Percentiles rank a stretch among this genome's conserved stretches.
Conservation (phyloP, 2,329 filamentous ascomycete species). For the Aspergillus hortae region DNA sequence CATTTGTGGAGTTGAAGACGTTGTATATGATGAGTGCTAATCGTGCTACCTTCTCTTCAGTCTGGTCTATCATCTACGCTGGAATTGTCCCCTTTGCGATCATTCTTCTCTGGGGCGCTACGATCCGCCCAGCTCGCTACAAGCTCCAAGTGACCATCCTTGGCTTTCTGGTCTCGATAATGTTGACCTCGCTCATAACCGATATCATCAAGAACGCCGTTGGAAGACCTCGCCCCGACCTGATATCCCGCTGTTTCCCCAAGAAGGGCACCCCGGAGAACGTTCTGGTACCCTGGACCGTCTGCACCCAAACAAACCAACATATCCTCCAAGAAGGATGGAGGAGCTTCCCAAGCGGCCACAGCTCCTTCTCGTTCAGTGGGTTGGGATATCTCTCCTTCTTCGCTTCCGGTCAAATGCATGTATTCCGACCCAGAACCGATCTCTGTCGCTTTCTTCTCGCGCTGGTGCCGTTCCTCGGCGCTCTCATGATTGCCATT, state of each 20-base stretch:
- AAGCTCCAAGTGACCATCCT: slow-evolving; percentile 84
- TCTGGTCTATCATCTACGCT: slow-evolving; percentile 76
- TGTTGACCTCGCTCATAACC: slow-evolving; percentile 78
- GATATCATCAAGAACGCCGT: slow-evolving; percentile 89
- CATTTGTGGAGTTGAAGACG: too few species aligned
- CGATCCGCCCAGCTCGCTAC: slow-evolving; percentile 62
- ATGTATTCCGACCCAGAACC: slow-evolving; percentile 56
- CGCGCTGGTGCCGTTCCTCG: slow-evolving; percentile 54
- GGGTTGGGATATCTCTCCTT: slow-evolving; percentile 58
- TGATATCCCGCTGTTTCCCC: slow-evolving; percentile 84
- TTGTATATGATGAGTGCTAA: background rate
- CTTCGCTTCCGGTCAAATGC: slow-evolving; percentile 54
- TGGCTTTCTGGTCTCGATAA: slow-evolving; percentile 71
- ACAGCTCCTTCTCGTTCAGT: slow-evolving; percentile 59
- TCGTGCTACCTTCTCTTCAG: slow-evolving; percentile 10
- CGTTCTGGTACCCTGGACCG: slow-evolving; percentile 47
- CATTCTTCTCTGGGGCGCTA: slow-evolving; percentile 63
- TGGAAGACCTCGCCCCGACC: slow-evolving; percentile 77
- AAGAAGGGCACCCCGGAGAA: slow-evolving; percentile 53
- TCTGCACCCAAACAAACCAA: slow-evolving; percentile 49
- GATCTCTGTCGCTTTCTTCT: slow-evolving; percentile 55
- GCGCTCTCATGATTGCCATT: slow-evolving; percentile 58
- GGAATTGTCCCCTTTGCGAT: slow-evolving; percentile 66
- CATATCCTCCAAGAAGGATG: slow-evolving; percentile 62
- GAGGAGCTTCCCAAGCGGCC: slow-evolving; percentile 63